phyloP scores from a whole-genome alignment of 192 early-diverging fungal genomes.

The Umbelopsis vinacea region DNA sequence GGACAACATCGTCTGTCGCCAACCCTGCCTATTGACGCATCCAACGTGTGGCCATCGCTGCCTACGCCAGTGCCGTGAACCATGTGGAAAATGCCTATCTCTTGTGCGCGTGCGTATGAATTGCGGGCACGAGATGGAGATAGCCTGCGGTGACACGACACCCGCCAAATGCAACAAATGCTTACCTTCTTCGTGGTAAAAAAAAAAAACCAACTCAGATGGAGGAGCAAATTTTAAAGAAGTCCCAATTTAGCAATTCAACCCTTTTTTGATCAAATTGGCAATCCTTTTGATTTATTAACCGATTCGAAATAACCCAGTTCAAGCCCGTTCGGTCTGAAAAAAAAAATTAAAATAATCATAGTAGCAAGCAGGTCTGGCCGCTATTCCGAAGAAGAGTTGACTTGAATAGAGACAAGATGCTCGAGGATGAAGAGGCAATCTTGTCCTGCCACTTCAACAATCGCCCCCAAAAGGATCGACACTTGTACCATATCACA shows the following conservation, averaged over 20 bases:
- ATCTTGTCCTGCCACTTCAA: too few species aligned
- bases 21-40: constrained; percentile 25
- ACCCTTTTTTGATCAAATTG: constrained; percentile 24
- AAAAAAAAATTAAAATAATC: too few species aligned
- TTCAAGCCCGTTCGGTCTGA: neutral
- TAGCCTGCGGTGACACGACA: constrained; percentile 25
- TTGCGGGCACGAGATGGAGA: constrained; percentile 28
- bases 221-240: neutral
- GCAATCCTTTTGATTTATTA: constrained; percentile 3
- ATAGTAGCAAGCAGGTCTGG: too few species aligned
- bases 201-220: constrained; percentile 23
- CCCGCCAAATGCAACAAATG: constrained; percentile 20
- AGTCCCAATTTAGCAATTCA: constrained; percentile 14
- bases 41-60: constrained; percentile 34
- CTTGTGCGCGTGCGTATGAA: neutral
- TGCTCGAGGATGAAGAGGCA: too few species aligned
- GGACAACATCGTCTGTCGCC: constrained; percentile 24
- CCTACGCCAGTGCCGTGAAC: constrained; percentile 25
- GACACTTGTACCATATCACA: neutral
- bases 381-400: too few species aligned
- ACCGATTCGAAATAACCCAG: neutral
- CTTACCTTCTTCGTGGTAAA: neutral
- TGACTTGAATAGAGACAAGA: too few species aligned
- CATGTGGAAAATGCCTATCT: constrained; percentile 25
- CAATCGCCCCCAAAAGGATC: neutral